A percentile compares a stretch with the other conserved stretches of the same genome.
These are phyloP conservation scores for Euphorbia celastroides DNA, from an alignment of 441 rosid genomes.

Conservation along the genomic window DNA sequence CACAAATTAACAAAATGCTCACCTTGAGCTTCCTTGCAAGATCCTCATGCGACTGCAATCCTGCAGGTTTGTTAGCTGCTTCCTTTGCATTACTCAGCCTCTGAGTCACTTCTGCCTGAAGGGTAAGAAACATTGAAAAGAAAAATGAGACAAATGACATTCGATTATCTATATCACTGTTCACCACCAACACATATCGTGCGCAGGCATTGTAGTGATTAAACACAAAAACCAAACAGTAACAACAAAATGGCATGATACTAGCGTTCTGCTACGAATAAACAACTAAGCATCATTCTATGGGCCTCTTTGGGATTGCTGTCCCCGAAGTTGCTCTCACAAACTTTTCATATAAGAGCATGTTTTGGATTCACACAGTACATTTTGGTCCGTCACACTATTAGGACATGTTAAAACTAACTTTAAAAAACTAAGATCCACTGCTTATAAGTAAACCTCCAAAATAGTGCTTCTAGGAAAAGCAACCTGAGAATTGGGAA, in stretches of 20 bases:
- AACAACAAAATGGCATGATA: neutral
- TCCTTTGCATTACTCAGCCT: conserved; percentile 85
- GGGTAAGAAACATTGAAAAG: neutral
- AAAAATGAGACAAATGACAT: neutral
- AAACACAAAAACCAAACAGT: neutral
- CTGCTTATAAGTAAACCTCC: too few species aligned
- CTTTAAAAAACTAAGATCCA: too few species aligned
- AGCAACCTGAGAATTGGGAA: too few species aligned
- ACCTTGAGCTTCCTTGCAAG: conserved; percentile 97
- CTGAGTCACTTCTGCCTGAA: conserved; percentile 92
- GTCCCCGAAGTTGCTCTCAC: too few species aligned
- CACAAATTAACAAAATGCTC: neutral
- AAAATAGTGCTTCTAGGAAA: too few species aligned
- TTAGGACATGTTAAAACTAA: too few species aligned
- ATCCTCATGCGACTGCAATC: conserved; percentile 78
- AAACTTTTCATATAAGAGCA: too few species aligned
- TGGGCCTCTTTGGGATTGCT: too few species aligned
- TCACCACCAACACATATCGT: neutral
- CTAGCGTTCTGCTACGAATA: neutral
- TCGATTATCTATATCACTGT: too few species aligned
- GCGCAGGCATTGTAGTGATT: neutral
- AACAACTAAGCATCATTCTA: neutral
- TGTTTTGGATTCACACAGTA: too few species aligned
- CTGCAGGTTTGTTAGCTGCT: conserved; percentile 56
- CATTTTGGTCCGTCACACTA: too few species aligned